Evolutionary conservation across 257 asterid species (phyloP), one percentile per base, ranked within the genome.

Genomic region (Solanum paucissectum): DNA sequence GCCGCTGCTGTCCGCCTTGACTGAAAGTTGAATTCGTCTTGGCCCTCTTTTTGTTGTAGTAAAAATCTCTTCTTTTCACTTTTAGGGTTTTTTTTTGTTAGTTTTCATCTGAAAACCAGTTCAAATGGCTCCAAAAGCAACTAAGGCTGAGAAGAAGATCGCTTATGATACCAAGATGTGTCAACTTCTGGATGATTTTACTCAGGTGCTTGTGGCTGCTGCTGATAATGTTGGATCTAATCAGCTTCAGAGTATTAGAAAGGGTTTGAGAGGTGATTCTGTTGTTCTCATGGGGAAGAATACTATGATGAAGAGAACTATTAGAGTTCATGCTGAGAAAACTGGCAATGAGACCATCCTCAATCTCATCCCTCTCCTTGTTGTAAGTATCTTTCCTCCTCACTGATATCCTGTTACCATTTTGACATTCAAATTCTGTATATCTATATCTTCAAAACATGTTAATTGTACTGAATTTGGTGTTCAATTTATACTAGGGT

Each of bases 211-310:
- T 88, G 88, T 97, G 25, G 98, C 92, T 16, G 92, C 87, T 4
- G 99, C 99, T 5, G 99, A 96, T 46, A 96, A 96, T 46, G 99
- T 96, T 7, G 98, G 99, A 2, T 95, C 99, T 9, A 95, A 68
- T 33, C 99, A 97, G 94, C 90, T 97, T 12, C 99, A 97, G 95
- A 90, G 75, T 89, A 97, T 97, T 6, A 83, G 99, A 73, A 86
- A 85, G 44, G 99, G 98, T 21, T 84, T 96, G 82, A 91, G 99
- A 72, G 99, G 98, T 0, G 95, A 97, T 36, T 96, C 99, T 5
- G 90, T 93, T 3, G 98, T 97, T 44, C 95, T 97, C 16, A 97
- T 97, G 99, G 99, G 99, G 29, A 97, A 97, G 90, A 97, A 97
- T 62, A 97, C 99, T 16, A 94, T 97, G 99, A 97, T 97, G 98